These are phyloP conservation scores for Aspergillus clavatus DNA, from an alignment of 2,329 filamentous ascomycete genomes.

Conservation along the genomic window DNA sequence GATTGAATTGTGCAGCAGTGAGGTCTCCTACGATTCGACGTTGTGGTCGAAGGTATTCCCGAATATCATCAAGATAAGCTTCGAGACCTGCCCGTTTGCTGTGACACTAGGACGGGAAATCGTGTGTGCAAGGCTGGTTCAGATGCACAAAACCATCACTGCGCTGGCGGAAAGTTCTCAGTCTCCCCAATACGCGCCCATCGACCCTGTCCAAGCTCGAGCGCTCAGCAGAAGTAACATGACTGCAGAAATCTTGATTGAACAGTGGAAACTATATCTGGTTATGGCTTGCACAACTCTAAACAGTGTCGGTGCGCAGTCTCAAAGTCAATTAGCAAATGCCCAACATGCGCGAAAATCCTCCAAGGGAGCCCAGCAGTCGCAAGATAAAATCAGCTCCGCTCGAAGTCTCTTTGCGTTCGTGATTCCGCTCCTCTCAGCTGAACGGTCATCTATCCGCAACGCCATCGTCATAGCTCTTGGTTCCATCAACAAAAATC, in stretches of 20 bases:
- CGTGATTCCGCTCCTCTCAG: constrained; percentile 80
- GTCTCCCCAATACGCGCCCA: constrained; percentile 40
- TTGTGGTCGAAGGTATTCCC: constrained; percentile 98
- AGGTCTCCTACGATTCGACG: constrained; percentile 88
- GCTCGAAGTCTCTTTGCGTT: constrained; percentile 86
- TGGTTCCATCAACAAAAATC: constrained; percentile 89
- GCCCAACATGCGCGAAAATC: constrained; percentile 75
- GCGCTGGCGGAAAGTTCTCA: constrained; percentile 69
- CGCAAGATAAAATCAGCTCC: constrained; percentile 76
- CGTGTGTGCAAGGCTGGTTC: constrained; percentile 83
- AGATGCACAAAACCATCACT: constrained; percentile 85
- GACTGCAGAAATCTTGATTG: constrained; percentile 80
- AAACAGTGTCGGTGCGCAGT: constrained; percentile 69
- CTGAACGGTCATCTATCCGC: constrained; percentile 72
- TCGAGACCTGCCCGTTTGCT: constrained; percentile 84
- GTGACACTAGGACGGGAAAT: constrained; percentile 87
- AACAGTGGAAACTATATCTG: constrained; percentile 97
- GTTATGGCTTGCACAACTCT: constrained; percentile 96
- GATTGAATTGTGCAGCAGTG: constrained; percentile 91
- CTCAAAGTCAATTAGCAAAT: constrained; percentile 54
- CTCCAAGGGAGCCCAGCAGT: constrained; percentile 62
- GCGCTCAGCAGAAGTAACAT: constrained; percentile 51
- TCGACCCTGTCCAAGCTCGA: constrained; percentile 35
- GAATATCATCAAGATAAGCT: constrained; percentile 84
- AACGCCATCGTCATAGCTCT: constrained; percentile 88